These are phyloP conservation scores for Beta lomatogona DNA, from an alignment of 179 eudicot genomes.

Conservation along the genomic window DNA sequence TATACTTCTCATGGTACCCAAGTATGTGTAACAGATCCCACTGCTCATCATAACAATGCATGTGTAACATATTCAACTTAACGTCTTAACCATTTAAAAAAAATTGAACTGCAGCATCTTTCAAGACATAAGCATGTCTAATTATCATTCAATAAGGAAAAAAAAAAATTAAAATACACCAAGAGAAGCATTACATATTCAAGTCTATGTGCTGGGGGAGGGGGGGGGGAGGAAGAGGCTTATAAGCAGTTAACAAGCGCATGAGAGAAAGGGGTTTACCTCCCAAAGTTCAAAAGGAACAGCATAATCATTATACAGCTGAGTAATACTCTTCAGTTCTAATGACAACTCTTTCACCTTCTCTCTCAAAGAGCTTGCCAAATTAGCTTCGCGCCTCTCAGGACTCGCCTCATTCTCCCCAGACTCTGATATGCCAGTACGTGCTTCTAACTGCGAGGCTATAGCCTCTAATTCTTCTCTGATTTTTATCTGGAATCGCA, in stretches of 20 bases:
- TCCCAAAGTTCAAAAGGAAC: conserved; percentile 98
- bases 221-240: not conserved
- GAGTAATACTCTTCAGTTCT: conserved; percentile 86
- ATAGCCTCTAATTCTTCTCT: conserved; percentile 70
- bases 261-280: conserved; percentile 41
- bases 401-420: conserved; percentile 42
- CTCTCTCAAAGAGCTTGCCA: conserved; percentile 44
- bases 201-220: not conserved
- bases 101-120: not conserved
- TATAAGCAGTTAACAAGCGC: not conserved
- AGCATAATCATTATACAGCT: conserved; percentile 90
- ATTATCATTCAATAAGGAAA: not conserved
- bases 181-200: not conserved
- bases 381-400: conserved; percentile 42
- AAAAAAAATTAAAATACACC: not conserved
- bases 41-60: too few relatives aligned
- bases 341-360: conserved; percentile 78
- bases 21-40: too few relatives aligned
- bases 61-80: not conserved
- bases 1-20: too few relatives aligned
- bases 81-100: not conserved
- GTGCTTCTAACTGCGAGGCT: conserved; percentile 56
- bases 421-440: conserved; percentile 57
- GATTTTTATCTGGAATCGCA: conserved; percentile 82
- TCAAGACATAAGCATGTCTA: not conserved